Base-by-base conservation (phyloP, 306 rosid genomes). In the Pterocarpus macrocarpus region DNA sequence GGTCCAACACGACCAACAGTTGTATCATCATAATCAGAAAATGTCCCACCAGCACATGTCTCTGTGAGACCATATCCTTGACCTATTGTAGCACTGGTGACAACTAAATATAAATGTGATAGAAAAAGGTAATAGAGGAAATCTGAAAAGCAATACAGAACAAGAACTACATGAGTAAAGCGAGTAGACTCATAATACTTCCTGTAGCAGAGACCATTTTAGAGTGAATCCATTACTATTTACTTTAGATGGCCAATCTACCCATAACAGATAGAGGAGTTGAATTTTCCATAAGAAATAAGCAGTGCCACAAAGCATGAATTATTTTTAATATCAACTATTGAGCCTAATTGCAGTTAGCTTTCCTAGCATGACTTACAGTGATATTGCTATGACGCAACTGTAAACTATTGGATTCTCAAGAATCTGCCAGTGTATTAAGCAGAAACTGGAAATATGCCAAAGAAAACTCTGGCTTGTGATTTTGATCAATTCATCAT, bases 11-110 rank as follows among this genome's bases (percentile, higher is more conserved):
- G 97, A 73, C 94, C 97, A 73, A 92, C 99, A 34, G 94, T 87
- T 66, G 90, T 87, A 87, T 95, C 99, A 44, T 90, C 99, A 2
- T 90, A 86, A 86, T 95, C 99, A 12, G 97, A 91, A 86, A 95
- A 93, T 63, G 98, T 86, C 50, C 97, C 98, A 7, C 98, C 98
- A 74, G 97, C 99, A 79, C 94, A 90, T 70, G 99, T 95, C 84
- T 95, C 97, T 17, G 98, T 95, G 81, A 95, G 99, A 80, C 99
- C 99, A 85, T 95, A 95, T 44, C 97, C 99, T 92, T 93, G 99
- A 58, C 97, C 96, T 67, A 95, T 95, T 61, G 97, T 90, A 84
- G 94, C 83, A 85, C 99, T 95, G 96, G 59, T 57, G 76, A 80
- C 17, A 80, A 62, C 61, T 80, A 75, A 78, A 80, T 82, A 73